Evolutionary conservation across 192 early-diverging fungal genomes (phyloP), one percentile per base, ranked within the genome.

Genomic region (Podila verticillata): DNA sequence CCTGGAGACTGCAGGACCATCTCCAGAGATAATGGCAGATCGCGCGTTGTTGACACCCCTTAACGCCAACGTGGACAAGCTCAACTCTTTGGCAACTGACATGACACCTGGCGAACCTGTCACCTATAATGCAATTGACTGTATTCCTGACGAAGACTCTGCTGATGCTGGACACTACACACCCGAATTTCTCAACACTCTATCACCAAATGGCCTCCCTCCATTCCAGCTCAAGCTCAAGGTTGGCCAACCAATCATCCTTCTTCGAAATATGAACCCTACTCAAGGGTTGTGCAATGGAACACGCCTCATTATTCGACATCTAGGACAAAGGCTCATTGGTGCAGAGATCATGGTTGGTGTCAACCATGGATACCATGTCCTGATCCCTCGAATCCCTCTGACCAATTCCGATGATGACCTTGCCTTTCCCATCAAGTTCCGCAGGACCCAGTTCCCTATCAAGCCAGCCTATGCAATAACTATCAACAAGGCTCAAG

Each of bases 171-270:
- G 28, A n/a, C 48, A 34, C 12, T 81, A 67, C 51, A 0, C 62
- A 32, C 15, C 44, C 20, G 71, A 81, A 63, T 81, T 59, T 24
- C 66, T 65, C 54, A 77, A 70, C 31, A 48, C 62, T 12, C 39
- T 65, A 4, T 35, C 57, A 2, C 60, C 54, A 31, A 56, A n/a
- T 19, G 44, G 56, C 6, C 22, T 68, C 6, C 67, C 74, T 29
- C 74, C 67, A 7, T 39, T 39, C 17, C 34, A 31, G 32, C 63
- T 77, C 10, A 13, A 62, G 0, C 67, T 77, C 29, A 77, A 69
- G 26, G 36, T 69, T 26, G 44, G 44, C 1, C 56, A 65, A 26
- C 74, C 74, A 15, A 48, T 69, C 8, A 65, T 70, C 10, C 60
- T 77, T 19, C 39, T 77, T 12, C 47, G 66, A 20, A 77, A 65